Evolutionary conservation across 1,139 yeast genomes (phyloP).

Genomic region (Insectozyma bohioensis): DNA sequence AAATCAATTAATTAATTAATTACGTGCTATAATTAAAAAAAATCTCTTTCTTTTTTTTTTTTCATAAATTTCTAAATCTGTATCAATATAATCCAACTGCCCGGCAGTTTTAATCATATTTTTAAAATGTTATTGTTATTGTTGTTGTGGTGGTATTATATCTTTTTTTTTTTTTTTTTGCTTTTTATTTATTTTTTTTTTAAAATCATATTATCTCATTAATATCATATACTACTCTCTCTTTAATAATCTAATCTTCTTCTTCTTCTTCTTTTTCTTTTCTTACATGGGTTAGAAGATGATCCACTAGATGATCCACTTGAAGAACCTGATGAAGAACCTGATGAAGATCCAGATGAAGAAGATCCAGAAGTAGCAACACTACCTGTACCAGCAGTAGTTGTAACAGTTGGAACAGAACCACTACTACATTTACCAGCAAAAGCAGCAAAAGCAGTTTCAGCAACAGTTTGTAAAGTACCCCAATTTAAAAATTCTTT

Average conservation of each 20-base stretch:
- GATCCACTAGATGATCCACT: slow-evolving; percentile 3
- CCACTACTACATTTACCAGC: slow-evolving; percentile 35
- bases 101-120: background rate
- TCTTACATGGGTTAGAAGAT: slow-evolving; percentile 29
- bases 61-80: no score
- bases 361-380: slow-evolving; percentile 14
- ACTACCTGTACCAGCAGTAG: slow-evolving; percentile 13
- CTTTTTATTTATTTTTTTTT: background rate
- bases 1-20: no score
- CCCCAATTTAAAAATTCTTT: slow-evolving; percentile 32
- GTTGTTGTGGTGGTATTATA: background rate
- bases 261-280: slow-evolving; percentile 41
- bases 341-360: slow-evolving; percentile 13
- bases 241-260: slow-evolving; percentile 16
- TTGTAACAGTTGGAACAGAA: slow-evolving; percentile 8
- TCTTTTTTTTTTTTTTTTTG: background rate
- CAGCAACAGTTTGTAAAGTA: slow-evolving; percentile 38
- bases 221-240: no score
- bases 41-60: no score
- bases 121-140: background rate
- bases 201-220: background rate
- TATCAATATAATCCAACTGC: no score
- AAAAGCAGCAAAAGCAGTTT: slow-evolving; percentile 44
- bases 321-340: slow-evolving; percentile 13
- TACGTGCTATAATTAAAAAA: no score